Conservation (phyloP, 768 basidiomycete genomes). For the Coprinellus micaceus region DNA sequence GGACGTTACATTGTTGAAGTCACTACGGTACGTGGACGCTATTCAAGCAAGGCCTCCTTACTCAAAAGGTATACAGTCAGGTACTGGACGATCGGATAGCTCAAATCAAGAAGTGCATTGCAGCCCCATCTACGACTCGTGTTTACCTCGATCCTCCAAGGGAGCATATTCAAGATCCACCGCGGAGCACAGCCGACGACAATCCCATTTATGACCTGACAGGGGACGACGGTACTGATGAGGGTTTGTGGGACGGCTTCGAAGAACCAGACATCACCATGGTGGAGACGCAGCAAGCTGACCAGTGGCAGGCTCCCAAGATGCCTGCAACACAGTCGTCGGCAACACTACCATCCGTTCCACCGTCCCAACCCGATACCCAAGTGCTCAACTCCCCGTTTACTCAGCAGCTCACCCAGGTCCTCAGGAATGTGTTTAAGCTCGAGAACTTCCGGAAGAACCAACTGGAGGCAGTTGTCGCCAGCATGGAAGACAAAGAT, state of each 20-base stretch:
- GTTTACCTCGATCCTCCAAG: neutral
- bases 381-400: constrained; percentile 21
- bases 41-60: neutral
- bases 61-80: neutral
- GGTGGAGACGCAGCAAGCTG: constrained; percentile 22
- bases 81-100: constrained; percentile 6
- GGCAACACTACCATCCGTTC: neutral
- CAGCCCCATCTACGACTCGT: neutral
- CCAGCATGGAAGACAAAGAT: constrained; percentile 75
- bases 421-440: constrained; percentile 57
- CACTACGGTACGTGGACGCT: neutral
- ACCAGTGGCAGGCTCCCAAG: constrained; percentile 1
- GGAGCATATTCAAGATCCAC: neutral
- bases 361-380: neutral
- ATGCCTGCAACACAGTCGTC: neutral
- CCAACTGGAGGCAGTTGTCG: constrained; percentile 83
- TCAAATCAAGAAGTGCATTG: neutral
- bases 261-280: constrained; percentile 33
- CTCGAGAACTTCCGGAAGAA: constrained; percentile 71
- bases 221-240: constrained; percentile 36
- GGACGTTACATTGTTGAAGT: constrained; percentile 2
- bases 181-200: too few species aligned
- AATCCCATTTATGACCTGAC: neutral
- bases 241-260: constrained; percentile 44
- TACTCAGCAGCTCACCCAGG: constrained; percentile 49